Evolutionary conservation across 352 stramenopile genomes (phyloP), one percentile per base, ranked within the genome.

Genomic region (Pythium inflatum): DNA sequence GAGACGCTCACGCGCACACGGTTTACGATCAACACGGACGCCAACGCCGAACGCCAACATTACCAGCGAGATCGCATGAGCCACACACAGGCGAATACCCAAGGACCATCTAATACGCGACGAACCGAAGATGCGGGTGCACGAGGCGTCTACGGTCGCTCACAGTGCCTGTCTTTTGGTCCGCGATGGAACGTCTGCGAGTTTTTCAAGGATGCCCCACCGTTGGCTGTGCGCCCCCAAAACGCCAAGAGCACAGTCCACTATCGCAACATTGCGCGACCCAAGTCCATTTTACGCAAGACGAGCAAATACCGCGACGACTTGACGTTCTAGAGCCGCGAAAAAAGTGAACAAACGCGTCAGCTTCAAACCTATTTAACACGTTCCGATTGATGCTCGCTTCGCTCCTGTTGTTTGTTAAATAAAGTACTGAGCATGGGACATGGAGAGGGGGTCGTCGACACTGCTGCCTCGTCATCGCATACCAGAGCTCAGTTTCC

Each of bases 11-110:
- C 74, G 22, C 79, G 75, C 40, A 83, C 86, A 63, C 83, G 86
- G 36, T 91, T 93, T 70, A 89, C 74, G 30, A 81, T 87, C 48
- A 71, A 76, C 13, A 83, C 82, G 55, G 80, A 85, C 55, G 73
- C 74, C 12, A 78, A 76, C 24, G 78, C 78, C 16, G 82, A 92
- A 56, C 75, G 67, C 36, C 73, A 77, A 6, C 76, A 89, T 54
- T 90, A 88, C 53, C 74, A 77, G 33, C 71, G 66, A 25, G 16
- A 78, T 66, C 50, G 75, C 33, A 53, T 63, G 33, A 61, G 72
- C 28, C 33, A 63, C 24, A 40, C 43, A 81, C 56, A 73, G 51
- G 16, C 14, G 1, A 11, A 73, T 27, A 9, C 34, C 0, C 48
- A 24, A 22, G 70, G 51, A 28, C 56, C 12, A 18, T 24, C n/a